Evolutionary conservation across 2,329 filamentous ascomycete genomes (phyloP).

Genomic region (Alternaria ventricosa): DNA sequence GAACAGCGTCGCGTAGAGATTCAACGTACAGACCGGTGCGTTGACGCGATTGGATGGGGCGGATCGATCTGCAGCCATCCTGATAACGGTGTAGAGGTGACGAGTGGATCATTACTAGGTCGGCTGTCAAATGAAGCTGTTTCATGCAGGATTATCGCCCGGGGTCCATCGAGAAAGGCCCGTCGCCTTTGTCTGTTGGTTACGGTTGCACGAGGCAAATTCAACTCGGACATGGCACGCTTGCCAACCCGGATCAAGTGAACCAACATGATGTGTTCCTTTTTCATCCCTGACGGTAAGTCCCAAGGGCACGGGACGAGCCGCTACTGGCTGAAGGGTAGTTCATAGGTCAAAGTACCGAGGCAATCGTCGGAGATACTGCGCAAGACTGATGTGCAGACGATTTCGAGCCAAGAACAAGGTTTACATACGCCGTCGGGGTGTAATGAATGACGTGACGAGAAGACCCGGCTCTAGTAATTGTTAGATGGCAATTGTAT

Average conservation of each 20-base stretch:
- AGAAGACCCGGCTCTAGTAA: background rate
- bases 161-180: conserved; percentile 2
- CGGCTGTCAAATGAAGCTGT: conserved; percentile 19
- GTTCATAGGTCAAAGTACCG: background rate
- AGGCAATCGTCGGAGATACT: conserved; percentile 1
- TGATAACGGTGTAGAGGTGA: conserved; percentile 11
- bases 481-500: background rate
- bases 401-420: background rate
- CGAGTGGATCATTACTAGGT: conserved; percentile 18
- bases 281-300: conserved; percentile 13
- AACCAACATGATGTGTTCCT: conserved; percentile 16
- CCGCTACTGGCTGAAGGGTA: conserved; percentile 16
- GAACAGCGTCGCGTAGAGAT: conserved; percentile 20
- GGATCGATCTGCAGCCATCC: conserved; percentile 27
- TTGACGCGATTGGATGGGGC: conserved; percentile 22
- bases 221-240: conserved; percentile 22
- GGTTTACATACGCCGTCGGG: background rate
- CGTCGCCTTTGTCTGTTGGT: conserved; percentile 2
- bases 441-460: background rate
- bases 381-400: background rate
- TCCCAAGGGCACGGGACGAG: conserved; percentile 30
- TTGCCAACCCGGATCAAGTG: conserved; percentile 19
- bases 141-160: conserved; percentile 11
- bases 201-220: conserved; percentile 16
- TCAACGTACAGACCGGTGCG: conserved; percentile 20